Percentiles rank a stretch among this genome's conserved stretches.
These are phyloP conservation scores for Circinella umbellata DNA, from an alignment of 371 early-diverging fungal species.

Conservation along the genomic window DNA sequence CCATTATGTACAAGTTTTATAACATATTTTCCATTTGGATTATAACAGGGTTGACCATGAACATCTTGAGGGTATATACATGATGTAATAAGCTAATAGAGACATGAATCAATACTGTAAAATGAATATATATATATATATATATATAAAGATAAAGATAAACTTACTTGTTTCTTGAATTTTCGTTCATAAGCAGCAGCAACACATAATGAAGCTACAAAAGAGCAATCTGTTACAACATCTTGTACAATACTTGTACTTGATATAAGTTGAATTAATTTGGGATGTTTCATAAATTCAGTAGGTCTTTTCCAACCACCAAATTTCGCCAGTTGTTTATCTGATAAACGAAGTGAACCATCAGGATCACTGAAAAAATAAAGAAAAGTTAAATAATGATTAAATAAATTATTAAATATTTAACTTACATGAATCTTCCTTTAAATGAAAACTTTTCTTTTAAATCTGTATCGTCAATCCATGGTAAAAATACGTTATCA, in stretches of 20 bases:
- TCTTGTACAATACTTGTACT: conserved; percentile 75
- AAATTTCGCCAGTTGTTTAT: conserved; percentile 74
- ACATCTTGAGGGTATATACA: conserved; percentile 87
- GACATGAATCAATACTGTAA: not conserved
- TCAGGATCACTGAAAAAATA: conserved; percentile 61
- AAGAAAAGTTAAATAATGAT: too few species aligned
- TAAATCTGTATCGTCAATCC: conserved; percentile 69
- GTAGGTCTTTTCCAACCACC: conserved; percentile 84
- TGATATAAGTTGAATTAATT: conserved; percentile 68
- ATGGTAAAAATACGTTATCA: conserved; percentile 73
- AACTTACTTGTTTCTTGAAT: conserved; percentile 65
- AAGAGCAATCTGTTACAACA: conserved; percentile 92
- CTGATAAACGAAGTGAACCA: conserved; percentile 77
- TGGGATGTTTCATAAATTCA: conserved; percentile 71
- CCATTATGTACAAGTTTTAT: conserved; percentile 88
- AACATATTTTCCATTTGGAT: conserved; percentile 88
- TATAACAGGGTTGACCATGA: conserved; percentile 77
- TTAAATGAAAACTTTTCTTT: conserved; percentile 63
- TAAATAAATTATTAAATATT: not conserved
- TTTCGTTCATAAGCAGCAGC: conserved; percentile 83
- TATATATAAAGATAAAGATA: conserved; percentile 20
- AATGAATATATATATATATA: not conserved
- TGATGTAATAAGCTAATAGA: conserved; percentile 74
- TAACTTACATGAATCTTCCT: conserved; percentile 45
- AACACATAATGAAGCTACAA: conserved; percentile 91